A percentile compares a stretch with the other conserved stretches of the same genome.
These are phyloP conservation scores for Leptographium radiaticola DNA, from an alignment of 2,329 filamentous ascomycete genomes.

Conservation along the genomic window DNA sequence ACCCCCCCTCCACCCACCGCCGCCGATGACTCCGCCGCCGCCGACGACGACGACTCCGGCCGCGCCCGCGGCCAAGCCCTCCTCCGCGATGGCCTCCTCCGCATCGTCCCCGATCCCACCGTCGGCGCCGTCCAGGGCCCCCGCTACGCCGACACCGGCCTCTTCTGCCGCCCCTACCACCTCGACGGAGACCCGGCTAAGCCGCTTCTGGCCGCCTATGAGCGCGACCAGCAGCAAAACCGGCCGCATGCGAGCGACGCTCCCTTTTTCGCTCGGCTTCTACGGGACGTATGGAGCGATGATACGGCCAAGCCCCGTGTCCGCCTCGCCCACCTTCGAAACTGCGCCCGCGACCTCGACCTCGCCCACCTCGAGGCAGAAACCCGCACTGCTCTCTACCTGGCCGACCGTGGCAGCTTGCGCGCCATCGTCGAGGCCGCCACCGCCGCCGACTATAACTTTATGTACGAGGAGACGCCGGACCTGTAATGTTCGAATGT, in stretches of 20 bases:
- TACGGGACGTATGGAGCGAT: neutral
- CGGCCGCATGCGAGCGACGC: slow-evolving; percentile 1
- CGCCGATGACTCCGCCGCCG: slow-evolving; percentile 9
- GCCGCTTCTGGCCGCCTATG: slow-evolving; percentile 31
- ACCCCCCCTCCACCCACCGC: slow-evolving; percentile 31
- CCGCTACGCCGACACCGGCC: slow-evolving; percentile 29
- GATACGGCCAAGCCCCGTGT: too few species aligned
- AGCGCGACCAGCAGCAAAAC: slow-evolving; percentile 31
- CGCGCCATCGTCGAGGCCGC: neutral
- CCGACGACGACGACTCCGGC: slow-evolving; percentile 15
- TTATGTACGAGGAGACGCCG: slow-evolving; percentile 13
- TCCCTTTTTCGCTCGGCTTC: neutral
- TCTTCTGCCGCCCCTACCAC: slow-evolving; percentile 38
- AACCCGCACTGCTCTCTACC: slow-evolving; percentile 11
- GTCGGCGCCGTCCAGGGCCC: slow-evolving; percentile 45
- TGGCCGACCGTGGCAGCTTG: slow-evolving; percentile 11
- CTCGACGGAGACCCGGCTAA: slow-evolving; percentile 24
- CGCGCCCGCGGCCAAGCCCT: slow-evolving; percentile 17
- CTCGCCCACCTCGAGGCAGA: slow-evolving; percentile 5
- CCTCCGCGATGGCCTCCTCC: slow-evolving; percentile 27
- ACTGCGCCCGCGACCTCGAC: slow-evolving; percentile 6
- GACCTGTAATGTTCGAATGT: neutral
- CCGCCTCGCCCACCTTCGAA: neutral
- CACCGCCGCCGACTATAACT: slow-evolving; percentile 7
- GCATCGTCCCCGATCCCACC: slow-evolving; percentile 28